phyloP scores from a whole-genome alignment of 768 basidiomycete genomes.

The Mrakia hoshinonis region DNA sequence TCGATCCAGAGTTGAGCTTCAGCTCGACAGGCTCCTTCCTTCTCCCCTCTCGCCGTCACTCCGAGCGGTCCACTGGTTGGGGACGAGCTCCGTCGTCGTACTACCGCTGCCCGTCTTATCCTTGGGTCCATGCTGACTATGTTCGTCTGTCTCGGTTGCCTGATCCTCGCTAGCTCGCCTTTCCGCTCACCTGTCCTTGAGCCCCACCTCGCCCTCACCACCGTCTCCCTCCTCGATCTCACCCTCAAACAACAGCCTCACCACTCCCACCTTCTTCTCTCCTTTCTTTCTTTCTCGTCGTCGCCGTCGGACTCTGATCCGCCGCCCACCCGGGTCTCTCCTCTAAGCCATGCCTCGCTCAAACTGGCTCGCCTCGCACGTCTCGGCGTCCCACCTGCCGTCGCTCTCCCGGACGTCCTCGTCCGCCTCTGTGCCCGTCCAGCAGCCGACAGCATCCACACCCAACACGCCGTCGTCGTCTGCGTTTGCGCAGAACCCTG shows the following conservation, averaged over 20 bases:
- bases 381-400: constrained; percentile 23
- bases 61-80: no score
- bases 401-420: constrained; percentile 12
- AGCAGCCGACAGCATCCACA: not conserved
- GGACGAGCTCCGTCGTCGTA: no score
- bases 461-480: not conserved
- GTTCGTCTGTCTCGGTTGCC: no score
- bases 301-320: not conserved
- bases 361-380: constrained; percentile 17
- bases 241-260: not conserved
- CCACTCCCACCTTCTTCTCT: not conserved
- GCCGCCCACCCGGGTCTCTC: not conserved
- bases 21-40: no score
- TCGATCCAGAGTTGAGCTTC: no score
- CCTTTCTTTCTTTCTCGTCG: not conserved
- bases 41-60: no score
- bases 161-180: no score
- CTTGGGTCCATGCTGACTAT: no score
- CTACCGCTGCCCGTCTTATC: no score
- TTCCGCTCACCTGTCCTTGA: no score
- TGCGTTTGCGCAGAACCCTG: not conserved
- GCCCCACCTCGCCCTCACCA: no score
- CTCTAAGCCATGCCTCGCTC: constrained; percentile 15
- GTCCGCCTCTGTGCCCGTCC: not conserved
- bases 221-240: no score